Base-by-base conservation (phyloP, 805 yeast species). In the Sugiyamaella smithiae region DNA sequence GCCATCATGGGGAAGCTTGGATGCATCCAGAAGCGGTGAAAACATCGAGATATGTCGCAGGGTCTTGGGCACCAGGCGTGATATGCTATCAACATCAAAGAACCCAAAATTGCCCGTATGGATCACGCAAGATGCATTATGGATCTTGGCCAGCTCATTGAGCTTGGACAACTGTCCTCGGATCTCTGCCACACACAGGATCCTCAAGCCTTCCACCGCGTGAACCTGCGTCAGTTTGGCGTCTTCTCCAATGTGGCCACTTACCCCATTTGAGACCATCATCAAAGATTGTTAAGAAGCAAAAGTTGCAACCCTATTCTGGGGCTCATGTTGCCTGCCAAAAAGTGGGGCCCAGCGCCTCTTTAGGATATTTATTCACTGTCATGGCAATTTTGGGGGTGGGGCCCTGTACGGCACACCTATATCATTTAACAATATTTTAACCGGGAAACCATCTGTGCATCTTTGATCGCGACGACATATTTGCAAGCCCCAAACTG, bases 51-150 rank as follows among this genome's bases (percentile, higher is more conserved):
- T 76, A 57, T 81, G 85, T 53, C 85, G 75, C 41, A 71, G 60
- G 19, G 66, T 61, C 14, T 74, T 78, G 58, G 75, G 82, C 61
- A 76, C 76, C 49, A 79, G 81, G 58, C 70, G 67, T 19, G 64
- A 68, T 5, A 84, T 72, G 37, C 85, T 77, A 14, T 74, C 76
- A 29, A 67, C 67, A 57, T 84, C 85, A 67, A 85, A 79, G 61
- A 85, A 84, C 9, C 95, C 95, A 68, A 84, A 85, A 52, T 81
- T 82, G n/a, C 91, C 90, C 3, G 88, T 81, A 59, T 84, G 89
- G 11, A 84, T 70, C 23, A 84, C 74, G 19, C 76, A 57, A 35
- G 74, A 73, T 2, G 85, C 85, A 1, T 65, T 50, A 53, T 75
- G 70, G 41, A 66, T 60, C 5, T 50, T 52, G 0, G 82, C 85